phyloP scores from a whole-genome alignment of 441 rosid species.

The Metrosideros polymorpha region DNA sequence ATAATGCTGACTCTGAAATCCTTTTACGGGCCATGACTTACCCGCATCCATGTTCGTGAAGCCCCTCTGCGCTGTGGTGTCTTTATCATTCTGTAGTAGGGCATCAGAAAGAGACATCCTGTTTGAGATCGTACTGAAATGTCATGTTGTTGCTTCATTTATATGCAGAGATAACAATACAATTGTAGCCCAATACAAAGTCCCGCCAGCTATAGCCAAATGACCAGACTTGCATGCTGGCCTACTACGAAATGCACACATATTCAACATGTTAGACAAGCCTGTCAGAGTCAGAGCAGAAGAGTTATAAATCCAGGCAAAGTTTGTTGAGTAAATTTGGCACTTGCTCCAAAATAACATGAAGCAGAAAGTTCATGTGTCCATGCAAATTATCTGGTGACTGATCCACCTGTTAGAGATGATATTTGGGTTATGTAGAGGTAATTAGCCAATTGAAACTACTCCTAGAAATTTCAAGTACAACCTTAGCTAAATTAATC shows the following conservation, averaged over 20 bases:
- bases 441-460: background rate
- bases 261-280: background rate
- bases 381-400: background rate
- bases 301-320: background rate
- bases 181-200: background rate
- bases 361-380: background rate
- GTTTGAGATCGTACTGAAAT: background rate
- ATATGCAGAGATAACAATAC: background rate
- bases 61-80: background rate
- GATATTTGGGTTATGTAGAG: background rate
- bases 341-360: background rate
- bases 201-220: background rate
- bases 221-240: background rate
- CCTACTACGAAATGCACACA: background rate
- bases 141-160: background rate
- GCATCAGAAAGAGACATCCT: background rate
- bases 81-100: background rate
- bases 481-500: background rate
- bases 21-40: background rate
- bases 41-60: background rate
- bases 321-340: background rate
- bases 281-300: background rate
- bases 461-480: background rate
- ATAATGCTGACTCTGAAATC: background rate
- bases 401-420: background rate